phyloP scores from a whole-genome alignment of 257 asterid genomes.

The Jacaranda copaia region DNA sequence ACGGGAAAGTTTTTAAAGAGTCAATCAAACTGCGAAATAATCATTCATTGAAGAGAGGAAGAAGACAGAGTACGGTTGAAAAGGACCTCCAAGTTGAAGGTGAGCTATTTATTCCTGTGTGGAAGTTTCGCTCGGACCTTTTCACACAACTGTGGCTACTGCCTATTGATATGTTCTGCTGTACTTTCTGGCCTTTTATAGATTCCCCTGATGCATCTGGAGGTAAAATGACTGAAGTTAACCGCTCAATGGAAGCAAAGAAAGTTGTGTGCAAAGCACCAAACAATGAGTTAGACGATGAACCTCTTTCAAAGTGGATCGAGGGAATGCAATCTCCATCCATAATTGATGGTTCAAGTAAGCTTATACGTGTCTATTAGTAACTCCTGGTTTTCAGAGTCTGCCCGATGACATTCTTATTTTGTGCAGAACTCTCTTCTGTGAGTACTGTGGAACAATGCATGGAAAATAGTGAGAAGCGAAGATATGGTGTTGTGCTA shows the following conservation, averaged over 20 bases:
- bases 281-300: slow-evolving; percentile 53
- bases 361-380: slow-evolving; percentile 24
- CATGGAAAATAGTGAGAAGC: slow-evolving; percentile 38
- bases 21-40: slow-evolving; percentile 42
- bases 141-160: slow-evolving; percentile 4
- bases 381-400: slow-evolving; percentile 11
- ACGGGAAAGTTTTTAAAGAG: slow-evolving; percentile 43
- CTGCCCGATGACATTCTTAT: slow-evolving; percentile 16
- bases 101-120: slow-evolving; percentile 26
- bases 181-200: slow-evolving; percentile 36
- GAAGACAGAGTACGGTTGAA: slow-evolving; percentile 38
- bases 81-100: slow-evolving; percentile 51
- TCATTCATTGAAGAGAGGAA: slow-evolving; percentile 51
- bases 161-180: slow-evolving; percentile 11
- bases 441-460: slow-evolving; percentile 38
- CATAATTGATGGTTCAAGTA: slow-evolving; percentile 52
- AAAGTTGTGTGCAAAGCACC: slow-evolving; percentile 39
- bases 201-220: slow-evolving; percentile 46
- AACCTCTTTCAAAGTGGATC: slow-evolving; percentile 74
- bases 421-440: slow-evolving; percentile 47
- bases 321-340: slow-evolving; percentile 56
- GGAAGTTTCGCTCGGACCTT: slow-evolving; percentile 19
- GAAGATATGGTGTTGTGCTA: slow-evolving; percentile 24
- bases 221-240: slow-evolving; percentile 33
- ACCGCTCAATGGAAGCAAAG: slow-evolving; percentile 32